These are phyloP conservation scores for Arabis alpina DNA, from an alignment of 345 rosid genomes.

Conservation along the genomic window DNA sequence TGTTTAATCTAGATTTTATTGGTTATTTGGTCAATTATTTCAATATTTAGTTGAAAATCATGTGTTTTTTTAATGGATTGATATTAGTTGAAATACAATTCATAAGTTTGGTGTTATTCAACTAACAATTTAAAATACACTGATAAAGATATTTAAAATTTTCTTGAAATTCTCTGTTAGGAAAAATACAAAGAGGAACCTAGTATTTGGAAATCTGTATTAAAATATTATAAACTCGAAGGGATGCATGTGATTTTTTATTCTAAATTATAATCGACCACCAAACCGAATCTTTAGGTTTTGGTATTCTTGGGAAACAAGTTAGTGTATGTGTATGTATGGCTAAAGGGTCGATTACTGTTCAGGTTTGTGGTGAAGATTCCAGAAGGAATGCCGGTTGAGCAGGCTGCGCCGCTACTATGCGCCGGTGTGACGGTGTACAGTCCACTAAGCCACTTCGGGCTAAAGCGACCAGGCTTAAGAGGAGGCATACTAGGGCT, in stretches of 20 bases:
- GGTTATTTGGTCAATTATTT: too few relatives aligned
- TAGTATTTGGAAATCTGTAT: not conserved
- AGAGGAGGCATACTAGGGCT: conserved; percentile 89
- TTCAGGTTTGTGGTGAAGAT: conserved; percentile 80
- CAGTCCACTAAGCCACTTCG: conserved; percentile 88
- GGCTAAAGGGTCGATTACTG: conserved; percentile 15
- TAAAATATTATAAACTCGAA: not conserved
- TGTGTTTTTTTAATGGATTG: not conserved
- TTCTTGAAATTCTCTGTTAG: not conserved
- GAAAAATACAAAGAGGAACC: not conserved
- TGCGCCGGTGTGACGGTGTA: conserved; percentile 92
- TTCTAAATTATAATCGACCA: not conserved
- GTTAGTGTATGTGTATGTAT: conserved; percentile 9
- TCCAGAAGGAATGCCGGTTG: conserved; percentile 83
- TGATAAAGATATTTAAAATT: not conserved
- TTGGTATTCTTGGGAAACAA: conserved; percentile 19
- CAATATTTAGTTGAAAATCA: not conserved
- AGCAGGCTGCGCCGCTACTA: conserved; percentile 85
- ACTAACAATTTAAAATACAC: conserved; percentile 22
- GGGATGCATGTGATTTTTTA: not conserved
- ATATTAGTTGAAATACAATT: not conserved
- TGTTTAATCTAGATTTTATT: too few relatives aligned
- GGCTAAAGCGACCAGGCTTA: conserved; percentile 61
- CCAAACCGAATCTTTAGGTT: conserved; percentile 13
- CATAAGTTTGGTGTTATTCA: conserved; percentile 8